Evolutionary conservation across 352 stramenopile genomes (phyloP).

Genomic region (Phytophthora citrophthora): DNA sequence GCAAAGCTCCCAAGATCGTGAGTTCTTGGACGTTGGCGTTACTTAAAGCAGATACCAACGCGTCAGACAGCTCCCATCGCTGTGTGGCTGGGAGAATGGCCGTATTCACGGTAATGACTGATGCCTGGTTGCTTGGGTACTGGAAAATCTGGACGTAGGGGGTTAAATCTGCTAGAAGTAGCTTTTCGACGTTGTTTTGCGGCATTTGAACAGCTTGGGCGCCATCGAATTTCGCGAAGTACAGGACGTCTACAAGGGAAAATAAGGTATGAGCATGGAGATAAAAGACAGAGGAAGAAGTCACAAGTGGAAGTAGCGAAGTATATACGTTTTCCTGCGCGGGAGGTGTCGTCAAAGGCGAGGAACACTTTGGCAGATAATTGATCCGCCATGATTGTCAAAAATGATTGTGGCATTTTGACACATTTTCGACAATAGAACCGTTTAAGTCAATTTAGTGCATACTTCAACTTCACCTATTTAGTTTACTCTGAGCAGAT

Average conservation of each 20-base stretch:
- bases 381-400: constrained; percentile 1
- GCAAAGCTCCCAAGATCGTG: constrained; percentile 54
- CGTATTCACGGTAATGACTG: constrained; percentile 46
- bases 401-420: not conserved
- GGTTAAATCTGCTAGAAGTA: constrained; percentile 16
- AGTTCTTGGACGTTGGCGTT: constrained; percentile 43
- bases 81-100: constrained; percentile 22
- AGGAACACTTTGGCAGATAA: constrained; percentile 52
- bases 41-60: constrained; percentile 47
- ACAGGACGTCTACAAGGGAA: constrained; percentile 39
- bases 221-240: constrained; percentile 34
- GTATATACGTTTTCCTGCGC: constrained; percentile 58
- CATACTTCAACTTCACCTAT: not conserved
- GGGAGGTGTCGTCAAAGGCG: constrained; percentile 77
- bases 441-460: too few relatives aligned
- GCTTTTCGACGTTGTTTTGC: constrained; percentile 4
- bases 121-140: constrained; percentile 26
- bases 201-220: constrained; percentile 8
- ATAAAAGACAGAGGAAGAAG: not conserved
- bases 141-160: constrained; percentile 26
- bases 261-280: constrained; percentile 1
- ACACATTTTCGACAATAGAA: too few relatives aligned
- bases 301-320: not conserved
- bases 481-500: constrained; percentile 21
- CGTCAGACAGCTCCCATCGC: constrained; percentile 55